These are phyloP conservation scores for Capsicum chinense DNA, from an alignment of 257 asterid genomes.

Conservation along the genomic window DNA sequence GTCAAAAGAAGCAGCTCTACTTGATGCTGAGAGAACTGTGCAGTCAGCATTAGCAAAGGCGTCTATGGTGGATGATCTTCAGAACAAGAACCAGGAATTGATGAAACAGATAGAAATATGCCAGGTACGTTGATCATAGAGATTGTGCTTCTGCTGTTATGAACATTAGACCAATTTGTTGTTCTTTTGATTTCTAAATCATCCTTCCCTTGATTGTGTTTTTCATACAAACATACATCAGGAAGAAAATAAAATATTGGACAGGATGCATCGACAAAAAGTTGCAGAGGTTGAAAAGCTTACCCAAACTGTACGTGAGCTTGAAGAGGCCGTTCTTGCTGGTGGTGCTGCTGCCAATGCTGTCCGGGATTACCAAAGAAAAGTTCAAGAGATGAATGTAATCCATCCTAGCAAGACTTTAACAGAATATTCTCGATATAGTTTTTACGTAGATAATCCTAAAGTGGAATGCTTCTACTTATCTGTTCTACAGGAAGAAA, in stretches of 20 bases:
- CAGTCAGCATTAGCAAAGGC: slow-evolving; percentile 94
- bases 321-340: slow-evolving; percentile 98
- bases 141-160: slow-evolving; percentile 27
- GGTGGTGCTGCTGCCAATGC: slow-evolving; percentile 99
- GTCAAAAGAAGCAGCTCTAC: slow-evolving; percentile 97
- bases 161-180: background rate
- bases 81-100: slow-evolving; percentile 94
- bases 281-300: slow-evolving; percentile 98
- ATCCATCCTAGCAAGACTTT: slow-evolving; percentile 15
- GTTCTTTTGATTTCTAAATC: slow-evolving; percentile 11
- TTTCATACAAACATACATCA: slow-evolving; percentile 36
- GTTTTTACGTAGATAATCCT: background rate
- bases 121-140: slow-evolving; percentile 56
- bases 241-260: slow-evolving; percentile 98
- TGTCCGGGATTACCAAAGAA: slow-evolving; percentile 96
- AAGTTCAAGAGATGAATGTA: slow-evolving; percentile 99
- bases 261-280: slow-evolving; percentile 92
- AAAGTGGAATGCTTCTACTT: slow-evolving; percentile 25
- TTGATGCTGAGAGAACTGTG: slow-evolving; percentile 95
- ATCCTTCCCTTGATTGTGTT: background rate
- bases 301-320: slow-evolving; percentile 96
- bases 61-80: slow-evolving; percentile 98
- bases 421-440: background rate
- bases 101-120: slow-evolving; percentile 98
- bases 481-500: slow-evolving; percentile 71